phyloP scores from a whole-genome alignment of 306 rosid species.

The Psophocarpus tetragonolobus region DNA sequence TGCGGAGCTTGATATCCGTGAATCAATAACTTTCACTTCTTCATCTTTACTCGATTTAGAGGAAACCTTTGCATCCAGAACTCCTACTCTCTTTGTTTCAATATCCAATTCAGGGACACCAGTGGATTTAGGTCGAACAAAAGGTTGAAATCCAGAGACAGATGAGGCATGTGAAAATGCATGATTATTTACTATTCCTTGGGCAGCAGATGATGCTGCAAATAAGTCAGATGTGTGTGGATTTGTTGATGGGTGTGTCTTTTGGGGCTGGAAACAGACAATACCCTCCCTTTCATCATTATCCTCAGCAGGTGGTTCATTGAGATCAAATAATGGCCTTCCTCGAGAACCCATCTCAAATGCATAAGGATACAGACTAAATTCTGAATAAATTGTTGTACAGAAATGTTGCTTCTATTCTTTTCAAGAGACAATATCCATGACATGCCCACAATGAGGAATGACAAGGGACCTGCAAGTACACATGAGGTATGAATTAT shows the following conservation, averaged over 20 bases:
- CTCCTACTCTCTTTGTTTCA: slow-evolving; percentile 50
- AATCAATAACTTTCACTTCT: slow-evolving; percentile 45
- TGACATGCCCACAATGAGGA: slow-evolving; percentile 50
- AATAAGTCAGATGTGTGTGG: slow-evolving; percentile 53
- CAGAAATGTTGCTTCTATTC: slow-evolving; percentile 33
- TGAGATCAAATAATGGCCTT: slow-evolving; percentile 91
- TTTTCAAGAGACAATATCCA: slow-evolving; percentile 44
- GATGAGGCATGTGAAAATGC: slow-evolving; percentile 89
- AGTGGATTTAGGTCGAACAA: slow-evolving; percentile 65
- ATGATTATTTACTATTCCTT: slow-evolving; percentile 65
- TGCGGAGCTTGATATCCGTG: slow-evolving; percentile 37
- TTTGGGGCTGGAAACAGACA: slow-evolving; percentile 64
- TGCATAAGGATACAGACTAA: slow-evolving; percentile 74
- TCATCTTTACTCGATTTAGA: slow-evolving; percentile 46
- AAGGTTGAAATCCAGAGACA: slow-evolving; percentile 93
- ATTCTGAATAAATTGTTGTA: slow-evolving; percentile 32
- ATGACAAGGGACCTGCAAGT: slow-evolving; percentile 26
- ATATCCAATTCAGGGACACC: slow-evolving; percentile 47
- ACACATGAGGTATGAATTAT: background rate
- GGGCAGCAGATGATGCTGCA: slow-evolving; percentile 52
- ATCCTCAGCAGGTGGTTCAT: slow-evolving; percentile 91
- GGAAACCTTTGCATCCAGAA: slow-evolving; percentile 41
- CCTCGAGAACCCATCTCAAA: slow-evolving; percentile 98
- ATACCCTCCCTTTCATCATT: slow-evolving; percentile 59
- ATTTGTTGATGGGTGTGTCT: slow-evolving; percentile 65